Conservation (phyloP, 2,329 filamentous ascomycete genomes). For the Microsporum audouinii region DNA sequence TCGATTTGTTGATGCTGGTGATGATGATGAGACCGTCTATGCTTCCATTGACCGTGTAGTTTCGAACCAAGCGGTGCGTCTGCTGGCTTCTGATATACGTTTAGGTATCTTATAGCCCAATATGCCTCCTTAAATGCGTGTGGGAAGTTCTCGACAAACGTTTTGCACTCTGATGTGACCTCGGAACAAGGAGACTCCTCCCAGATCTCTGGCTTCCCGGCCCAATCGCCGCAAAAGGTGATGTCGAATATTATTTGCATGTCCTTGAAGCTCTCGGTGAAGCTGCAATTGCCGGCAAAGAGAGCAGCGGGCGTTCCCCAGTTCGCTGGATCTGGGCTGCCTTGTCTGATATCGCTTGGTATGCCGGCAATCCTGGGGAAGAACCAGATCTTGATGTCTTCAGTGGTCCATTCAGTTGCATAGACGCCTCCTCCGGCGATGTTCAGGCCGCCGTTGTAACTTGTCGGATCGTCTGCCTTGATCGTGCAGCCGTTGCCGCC, state of each 20-base stretch:
- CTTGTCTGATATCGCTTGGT: slow-evolving; percentile 35
- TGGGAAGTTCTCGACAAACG: slow-evolving; percentile 13
- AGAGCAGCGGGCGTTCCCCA: slow-evolving; percentile 39
- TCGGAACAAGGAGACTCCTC: slow-evolving; percentile 5
- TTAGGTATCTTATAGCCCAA: slow-evolving; percentile 13
- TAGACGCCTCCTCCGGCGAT: slow-evolving; percentile 38
- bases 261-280: slow-evolving; percentile 30
- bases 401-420: slow-evolving; percentile 38
- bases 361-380: slow-evolving; percentile 34
- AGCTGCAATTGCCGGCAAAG: slow-evolving; percentile 33
- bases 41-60: background rate
- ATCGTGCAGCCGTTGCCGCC: slow-evolving; percentile 36
- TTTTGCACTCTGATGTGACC: slow-evolving; percentile 9
- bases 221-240: slow-evolving; percentile 47
- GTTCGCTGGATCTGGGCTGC: slow-evolving; percentile 33
- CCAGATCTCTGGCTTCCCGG: slow-evolving; percentile 25
- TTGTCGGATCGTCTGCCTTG: slow-evolving; percentile 24
- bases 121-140: slow-evolving; percentile 10
- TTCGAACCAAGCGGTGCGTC: background rate
- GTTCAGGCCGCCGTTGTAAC: slow-evolving; percentile 46
- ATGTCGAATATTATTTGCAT: slow-evolving; percentile 40
- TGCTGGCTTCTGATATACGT: slow-evolving; percentile 10
- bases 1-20: background rate
- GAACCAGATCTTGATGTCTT: slow-evolving; percentile 42
- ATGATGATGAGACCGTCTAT: background rate